Base-by-base conservation (phyloP, 129 eudicot genomes). In the Artemisia annua region DNA sequence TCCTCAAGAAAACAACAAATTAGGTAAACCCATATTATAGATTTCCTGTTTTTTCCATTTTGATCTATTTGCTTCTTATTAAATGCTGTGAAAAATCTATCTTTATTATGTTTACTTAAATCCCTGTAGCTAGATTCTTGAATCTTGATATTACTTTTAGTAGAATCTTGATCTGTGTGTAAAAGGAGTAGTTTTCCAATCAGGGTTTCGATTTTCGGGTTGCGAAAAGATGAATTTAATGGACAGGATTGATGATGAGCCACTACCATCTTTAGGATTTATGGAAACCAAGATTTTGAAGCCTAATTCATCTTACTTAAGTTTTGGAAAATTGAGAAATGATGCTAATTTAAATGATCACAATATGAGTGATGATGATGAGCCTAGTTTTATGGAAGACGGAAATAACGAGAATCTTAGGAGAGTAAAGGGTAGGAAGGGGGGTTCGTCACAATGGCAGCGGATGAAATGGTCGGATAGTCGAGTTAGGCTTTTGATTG, bases 401-500 rank as follows among this genome's bases (percentile, higher is more conserved):
- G 84, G 71, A 12, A 71, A 71, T 67, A 69, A 48, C 3, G 88
- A 78, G 51, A 66, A 72, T 16, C 7, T 5, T 1, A 39, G 46
- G n/a, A 53, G 77, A 10, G 50, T 22, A 3, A 86, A 83, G 58
- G 84, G 84, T 1, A 73, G 83, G 48, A 84, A 84, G 64, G 87
- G 71, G 15, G 63, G 30, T 71, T 71, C 70, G 8, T 76, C 86
- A 0, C 84, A 60, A 4, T 89, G 96, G 96, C 92, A 89, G 22
- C 79, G 96, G 26, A 85, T 89, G 91, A 89, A 82, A 81, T 89
- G 96, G 96, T 79, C 96, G 0, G 96, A 86, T 75, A 79, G 10
- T 6, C 69, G 86, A 35, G 89, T 89, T 26, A 75, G 87, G 77
- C 91, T 86, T 80, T 57, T 89, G 26, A 86, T 89, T 24, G 83